Evolutionary conservation across 176 grass and related monocot genomes (phyloP).

Genomic region (Phoenix roebelenii): DNA sequence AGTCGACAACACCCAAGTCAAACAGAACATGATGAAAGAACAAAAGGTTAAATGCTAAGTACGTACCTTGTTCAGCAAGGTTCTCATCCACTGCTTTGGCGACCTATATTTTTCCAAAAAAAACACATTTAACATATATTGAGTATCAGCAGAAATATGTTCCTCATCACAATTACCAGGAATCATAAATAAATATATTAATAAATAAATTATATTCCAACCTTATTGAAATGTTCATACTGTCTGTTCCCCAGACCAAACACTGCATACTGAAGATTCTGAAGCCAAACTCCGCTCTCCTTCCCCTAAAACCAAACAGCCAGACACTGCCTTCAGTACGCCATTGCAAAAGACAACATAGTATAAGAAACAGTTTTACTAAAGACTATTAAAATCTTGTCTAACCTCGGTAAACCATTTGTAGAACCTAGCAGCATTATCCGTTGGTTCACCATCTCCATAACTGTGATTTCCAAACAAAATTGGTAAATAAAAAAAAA

Average conservation of each 20-base stretch:
- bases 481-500: background rate
- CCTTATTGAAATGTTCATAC: slow-evolving; percentile 99
- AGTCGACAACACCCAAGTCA: background rate
- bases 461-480: slow-evolving; percentile 35
- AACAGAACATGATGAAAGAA: background rate
- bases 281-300: slow-evolving; percentile 56
- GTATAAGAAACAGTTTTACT: no score
- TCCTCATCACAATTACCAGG: no score
- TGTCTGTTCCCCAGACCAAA: slow-evolving; percentile 93
- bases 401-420: slow-evolving; percentile 95
- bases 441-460: slow-evolving; percentile 90
- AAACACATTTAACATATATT: background rate
- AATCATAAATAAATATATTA: no score
- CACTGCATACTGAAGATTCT: slow-evolving; percentile 75
- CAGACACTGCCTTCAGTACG: no score
- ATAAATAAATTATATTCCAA: slow-evolving; percentile 4
- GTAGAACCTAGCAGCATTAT: slow-evolving; percentile 92
- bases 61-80: slow-evolving; percentile 60
- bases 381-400: background rate
- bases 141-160: no score
- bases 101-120: slow-evolving; percentile 37
- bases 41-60: slow-evolving; percentile 12
- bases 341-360: no score
- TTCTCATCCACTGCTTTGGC: slow-evolving; percentile 69
- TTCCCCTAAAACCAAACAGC: slow-evolving; percentile 37